Base-by-base conservation (phyloP, 306 rosid species). In the barrel medic (Medicago truncatula) region DNA sequence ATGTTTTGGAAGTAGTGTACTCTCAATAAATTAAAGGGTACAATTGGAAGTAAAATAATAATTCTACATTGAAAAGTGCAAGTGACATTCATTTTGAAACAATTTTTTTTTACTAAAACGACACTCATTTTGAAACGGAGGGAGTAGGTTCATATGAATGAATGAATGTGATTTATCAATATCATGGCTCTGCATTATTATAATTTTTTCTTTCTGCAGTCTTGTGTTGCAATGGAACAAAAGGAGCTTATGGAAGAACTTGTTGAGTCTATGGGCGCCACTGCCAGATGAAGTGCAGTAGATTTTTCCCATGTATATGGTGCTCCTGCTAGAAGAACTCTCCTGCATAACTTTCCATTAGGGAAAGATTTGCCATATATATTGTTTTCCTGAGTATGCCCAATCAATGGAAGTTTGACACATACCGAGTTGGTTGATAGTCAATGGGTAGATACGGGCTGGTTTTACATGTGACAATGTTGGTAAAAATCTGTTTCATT, bases 191-290 rank as follows among this genome's bases (percentile, higher is more conserved):
- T 47, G 36, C 63, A 20, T 77, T 73, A 60, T 69, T 54, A 66
- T 44, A 41, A 54, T 6, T 1, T 47, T 34, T 75, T 72, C 18
- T 11, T 85, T 80, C 57, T 74, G 80, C 88, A 95, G 99, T 83
- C 96, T 50, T 95, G 99, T 80, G 84, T 25, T 56, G 2, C 97
- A 56, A 52, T 75, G 83, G 97, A 95, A 79, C 99, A 95, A 83
- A 90, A 85, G 87, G 97, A 92, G 50, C 93, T 92, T 12, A 87
- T 92, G 73, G 99, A 95, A 86, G 99, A 92, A 86, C 97, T 95
- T 60, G 97, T 91, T 25, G 90, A 81, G 54, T 90, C 97, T 15
- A 76, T 71, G n/a, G 84, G 85, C 63, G 92, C 92, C 79, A 63
- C 90, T 6, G 82, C 87, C 34, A 54, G 81, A 74, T 93, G 82